These are phyloP conservation scores for Athelia psychrophila DNA, from an alignment of 1,284 basidiomycete genomes.

Conservation along the genomic window DNA sequence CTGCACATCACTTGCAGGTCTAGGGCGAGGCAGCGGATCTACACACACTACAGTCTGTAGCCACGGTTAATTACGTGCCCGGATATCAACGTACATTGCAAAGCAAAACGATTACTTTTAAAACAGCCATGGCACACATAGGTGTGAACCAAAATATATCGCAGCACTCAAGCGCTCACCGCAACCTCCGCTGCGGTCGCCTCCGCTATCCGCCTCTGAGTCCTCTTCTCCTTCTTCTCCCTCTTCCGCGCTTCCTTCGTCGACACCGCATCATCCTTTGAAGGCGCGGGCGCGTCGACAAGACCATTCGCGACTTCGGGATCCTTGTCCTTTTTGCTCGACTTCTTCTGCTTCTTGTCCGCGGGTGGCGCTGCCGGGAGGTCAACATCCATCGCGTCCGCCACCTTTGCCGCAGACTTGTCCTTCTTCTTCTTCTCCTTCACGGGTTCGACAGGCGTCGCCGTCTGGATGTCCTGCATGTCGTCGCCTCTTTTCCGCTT, in stretches of 20 bases:
- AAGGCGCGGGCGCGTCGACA: conserved; percentile 4
- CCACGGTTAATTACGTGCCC: too few relatives aligned
- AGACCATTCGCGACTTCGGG: not conserved
- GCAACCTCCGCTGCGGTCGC: not conserved
- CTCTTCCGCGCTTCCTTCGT: conserved; percentile 22
- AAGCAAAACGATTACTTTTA: too few relatives aligned
- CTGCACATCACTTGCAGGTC: too few relatives aligned
- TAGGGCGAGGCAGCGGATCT: too few relatives aligned
- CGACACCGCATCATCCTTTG: conserved; percentile 19
- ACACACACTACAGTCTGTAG: too few relatives aligned
- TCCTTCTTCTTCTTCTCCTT: conserved; percentile 7
- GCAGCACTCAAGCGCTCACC: not conserved
- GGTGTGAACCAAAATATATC: too few relatives aligned
- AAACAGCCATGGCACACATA: too few relatives aligned
- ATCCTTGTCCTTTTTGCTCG: conserved; percentile 12
- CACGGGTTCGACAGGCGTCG: not conserved
- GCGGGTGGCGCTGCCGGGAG: not conserved
- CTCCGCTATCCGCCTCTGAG: conserved; percentile 11
- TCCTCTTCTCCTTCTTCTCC: conserved; percentile 22
- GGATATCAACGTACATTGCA: not conserved
- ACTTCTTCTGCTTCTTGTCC: conserved; percentile 17
- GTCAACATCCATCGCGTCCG: not conserved
- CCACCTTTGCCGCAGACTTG: conserved; percentile 1
- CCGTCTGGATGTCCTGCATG: conserved; percentile 9
- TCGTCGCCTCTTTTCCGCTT: conserved; percentile 17